phyloP scores from a whole-genome alignment of 331 rosid genomes.

The Acacia concinna region DNA sequence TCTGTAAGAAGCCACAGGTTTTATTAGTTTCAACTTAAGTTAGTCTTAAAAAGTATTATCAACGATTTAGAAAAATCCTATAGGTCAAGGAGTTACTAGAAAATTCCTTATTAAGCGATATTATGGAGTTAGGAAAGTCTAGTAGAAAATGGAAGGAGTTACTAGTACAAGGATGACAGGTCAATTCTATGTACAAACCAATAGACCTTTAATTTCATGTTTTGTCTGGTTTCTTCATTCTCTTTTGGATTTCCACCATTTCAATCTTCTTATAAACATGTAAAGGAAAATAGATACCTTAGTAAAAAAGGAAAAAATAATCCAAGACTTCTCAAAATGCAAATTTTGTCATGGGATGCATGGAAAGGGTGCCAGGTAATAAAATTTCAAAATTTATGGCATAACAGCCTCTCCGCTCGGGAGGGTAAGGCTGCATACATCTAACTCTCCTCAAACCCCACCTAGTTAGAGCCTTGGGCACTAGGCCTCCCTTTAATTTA shows the following conservation, averaged over 20 bases:
- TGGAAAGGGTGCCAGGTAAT: neutral
- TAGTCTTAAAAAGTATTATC: neutral
- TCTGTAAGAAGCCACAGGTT: neutral
- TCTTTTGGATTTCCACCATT: neutral
- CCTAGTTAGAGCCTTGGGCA: no score
- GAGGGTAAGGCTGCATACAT: no score
- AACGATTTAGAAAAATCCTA: neutral
- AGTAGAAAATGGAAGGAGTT: neutral
- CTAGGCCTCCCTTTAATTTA: no score
- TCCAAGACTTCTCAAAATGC: neutral
- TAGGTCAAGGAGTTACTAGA: neutral
- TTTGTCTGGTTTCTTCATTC: neutral
- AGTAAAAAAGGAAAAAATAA: neutral
- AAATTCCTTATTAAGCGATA: neutral
- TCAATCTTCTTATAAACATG: neutral
- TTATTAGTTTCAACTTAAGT: neutral
- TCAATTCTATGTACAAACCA: neutral
- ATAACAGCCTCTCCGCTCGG: no score
- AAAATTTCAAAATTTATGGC: no score
- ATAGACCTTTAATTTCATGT: neutral
- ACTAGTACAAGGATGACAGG: neutral
- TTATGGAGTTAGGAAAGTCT: neutral
- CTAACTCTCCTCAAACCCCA: no score
- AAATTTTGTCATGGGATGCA: neutral
- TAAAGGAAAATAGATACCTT: neutral